phyloP scores from a whole-genome alignment of 1,139 yeast species.

The Yamadazyma atmosphaerica region DNA sequence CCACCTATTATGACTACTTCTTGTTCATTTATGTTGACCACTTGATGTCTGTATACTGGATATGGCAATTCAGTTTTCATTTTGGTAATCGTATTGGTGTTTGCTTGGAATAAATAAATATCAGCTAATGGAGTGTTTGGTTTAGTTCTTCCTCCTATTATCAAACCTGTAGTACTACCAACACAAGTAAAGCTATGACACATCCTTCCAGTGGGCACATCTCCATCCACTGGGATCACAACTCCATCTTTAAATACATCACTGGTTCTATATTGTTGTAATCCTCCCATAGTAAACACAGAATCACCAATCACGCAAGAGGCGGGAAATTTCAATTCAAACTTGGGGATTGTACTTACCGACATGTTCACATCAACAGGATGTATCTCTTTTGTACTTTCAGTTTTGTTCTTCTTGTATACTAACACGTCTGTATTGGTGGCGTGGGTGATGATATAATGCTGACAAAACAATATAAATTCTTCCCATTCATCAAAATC shows the following conservation, averaged over 20 bases:
- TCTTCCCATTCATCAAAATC: conserved; percentile 87
- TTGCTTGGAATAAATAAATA: conserved; percentile 21
- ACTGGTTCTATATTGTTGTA: conserved; percentile 43
- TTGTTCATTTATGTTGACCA: conserved; percentile 32
- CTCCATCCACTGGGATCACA: conserved; percentile 3
- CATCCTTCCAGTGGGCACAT: conserved; percentile 50
- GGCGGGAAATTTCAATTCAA: conserved; percentile 52
- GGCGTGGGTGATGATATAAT: conserved; percentile 70
- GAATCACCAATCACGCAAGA: conserved; percentile 24
- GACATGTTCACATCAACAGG: background rate
- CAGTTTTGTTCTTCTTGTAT: conserved; percentile 8
- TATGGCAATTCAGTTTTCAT: conserved; percentile 36
- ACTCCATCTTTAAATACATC: conserved; percentile 15
- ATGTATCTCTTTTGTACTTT: conserved; percentile 1
- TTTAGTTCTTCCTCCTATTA: conserved; percentile 71
- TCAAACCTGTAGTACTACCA: conserved; percentile 25
- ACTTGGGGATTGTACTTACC: conserved; percentile 4
- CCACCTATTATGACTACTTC: conserved; percentile 60
- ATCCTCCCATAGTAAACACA: conserved; percentile 55
- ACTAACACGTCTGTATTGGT: conserved; percentile 32
- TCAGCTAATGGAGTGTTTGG: conserved; percentile 50
- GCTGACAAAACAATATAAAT: conserved; percentile 74
- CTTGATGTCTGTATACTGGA: conserved; percentile 56
- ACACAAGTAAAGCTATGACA: conserved; percentile 54
- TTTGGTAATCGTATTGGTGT: conserved; percentile 30